Evolutionary conservation across 1,284 basidiomycete genomes (phyloP).

Genomic region (Fistulina hepatica): DNA sequence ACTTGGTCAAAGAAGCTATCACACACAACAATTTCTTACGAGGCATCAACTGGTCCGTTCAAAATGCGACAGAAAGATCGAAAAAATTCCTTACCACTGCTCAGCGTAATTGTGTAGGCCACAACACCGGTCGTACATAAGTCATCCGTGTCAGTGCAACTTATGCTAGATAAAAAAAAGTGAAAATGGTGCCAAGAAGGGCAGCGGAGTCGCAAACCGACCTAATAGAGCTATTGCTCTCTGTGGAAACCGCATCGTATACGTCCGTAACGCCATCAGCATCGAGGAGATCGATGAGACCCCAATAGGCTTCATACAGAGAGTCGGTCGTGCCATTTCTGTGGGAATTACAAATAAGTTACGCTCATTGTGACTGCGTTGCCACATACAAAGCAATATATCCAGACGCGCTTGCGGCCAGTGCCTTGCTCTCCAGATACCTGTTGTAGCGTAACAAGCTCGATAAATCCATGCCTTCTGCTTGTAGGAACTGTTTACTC

Average conservation of each 20-base stretch:
- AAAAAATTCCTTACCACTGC: conserved; percentile 26
- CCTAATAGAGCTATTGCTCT: conserved; percentile 26
- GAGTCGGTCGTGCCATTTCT: conserved; percentile 19
- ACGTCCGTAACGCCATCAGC: conserved; percentile 17
- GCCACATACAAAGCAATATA: conserved; percentile 21
- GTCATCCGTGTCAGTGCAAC: conserved; percentile 23
- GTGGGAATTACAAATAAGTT: background rate
- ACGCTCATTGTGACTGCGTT: too few species aligned
- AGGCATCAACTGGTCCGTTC: too few species aligned
- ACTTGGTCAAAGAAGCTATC: conserved; percentile 32
- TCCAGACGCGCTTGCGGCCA: conserved; percentile 20
- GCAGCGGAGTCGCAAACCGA: too few species aligned
- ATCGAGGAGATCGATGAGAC: conserved; percentile 20
- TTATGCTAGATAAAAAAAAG: conserved; percentile 14
- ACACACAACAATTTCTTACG: conserved; percentile 34
- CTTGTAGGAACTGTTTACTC: background rate
- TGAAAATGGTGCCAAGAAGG: too few species aligned
- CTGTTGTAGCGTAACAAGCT: conserved; percentile 11
- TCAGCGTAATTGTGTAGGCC: conserved; percentile 28
- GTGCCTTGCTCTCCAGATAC: conserved; percentile 26
- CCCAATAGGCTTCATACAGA: conserved; percentile 26
- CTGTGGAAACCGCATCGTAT: conserved; percentile 24
- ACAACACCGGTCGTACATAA: conserved; percentile 27
- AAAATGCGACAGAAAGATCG: too few species aligned
- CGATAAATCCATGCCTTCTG: background rate